These are phyloP conservation scores for Talaromyces sp. DNA, from an alignment of 2,329 filamentous ascomycete species.

Conservation along the genomic window DNA sequence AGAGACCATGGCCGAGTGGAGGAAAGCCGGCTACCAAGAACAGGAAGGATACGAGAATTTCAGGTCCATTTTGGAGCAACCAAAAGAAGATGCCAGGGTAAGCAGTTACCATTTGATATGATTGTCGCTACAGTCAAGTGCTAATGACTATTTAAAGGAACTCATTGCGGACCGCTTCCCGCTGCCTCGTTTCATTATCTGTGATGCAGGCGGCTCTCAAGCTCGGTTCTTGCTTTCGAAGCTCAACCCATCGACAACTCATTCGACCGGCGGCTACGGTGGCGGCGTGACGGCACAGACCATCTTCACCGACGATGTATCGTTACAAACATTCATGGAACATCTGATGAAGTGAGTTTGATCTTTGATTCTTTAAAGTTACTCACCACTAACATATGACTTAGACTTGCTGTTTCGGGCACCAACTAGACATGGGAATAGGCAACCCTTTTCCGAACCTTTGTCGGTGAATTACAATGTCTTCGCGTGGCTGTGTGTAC, in stretches of 20 bases:
- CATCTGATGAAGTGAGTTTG: conserved; percentile 90
- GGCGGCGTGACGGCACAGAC: conserved; percentile 89
- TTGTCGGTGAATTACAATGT: conserved; percentile 2
- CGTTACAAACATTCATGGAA: conserved; percentile 98
- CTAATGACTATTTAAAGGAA: conserved; percentile 53
- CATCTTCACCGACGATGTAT: conserved; percentile 98
- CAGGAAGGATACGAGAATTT: conserved; percentile 99
- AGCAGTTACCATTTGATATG: conserved; percentile 27
- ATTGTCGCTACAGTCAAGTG: background rate
- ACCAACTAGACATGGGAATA: conserved; percentile 37
- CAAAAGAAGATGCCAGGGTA: conserved; percentile 94
- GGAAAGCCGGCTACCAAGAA: conserved; percentile 95
- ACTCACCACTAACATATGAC: conserved; percentile 22
- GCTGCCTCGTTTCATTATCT: conserved; percentile 96
- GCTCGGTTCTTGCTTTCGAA: conserved; percentile 95
- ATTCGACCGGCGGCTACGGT: conserved; percentile 88
- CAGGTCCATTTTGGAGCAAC: conserved; percentile 76
- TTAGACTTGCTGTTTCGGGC: conserved; percentile 47
- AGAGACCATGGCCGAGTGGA: conserved; percentile 96
- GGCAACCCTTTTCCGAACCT: background rate
- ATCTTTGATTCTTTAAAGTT: background rate
- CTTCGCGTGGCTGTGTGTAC: conserved; percentile 13
- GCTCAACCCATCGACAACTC: conserved; percentile 94
- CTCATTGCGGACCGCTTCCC: conserved; percentile 96
- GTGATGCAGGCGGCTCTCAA: conserved; percentile 95